Conservation (phyloP, 2,329 filamentous ascomycete species). For the Fusarium sp. region DNA sequence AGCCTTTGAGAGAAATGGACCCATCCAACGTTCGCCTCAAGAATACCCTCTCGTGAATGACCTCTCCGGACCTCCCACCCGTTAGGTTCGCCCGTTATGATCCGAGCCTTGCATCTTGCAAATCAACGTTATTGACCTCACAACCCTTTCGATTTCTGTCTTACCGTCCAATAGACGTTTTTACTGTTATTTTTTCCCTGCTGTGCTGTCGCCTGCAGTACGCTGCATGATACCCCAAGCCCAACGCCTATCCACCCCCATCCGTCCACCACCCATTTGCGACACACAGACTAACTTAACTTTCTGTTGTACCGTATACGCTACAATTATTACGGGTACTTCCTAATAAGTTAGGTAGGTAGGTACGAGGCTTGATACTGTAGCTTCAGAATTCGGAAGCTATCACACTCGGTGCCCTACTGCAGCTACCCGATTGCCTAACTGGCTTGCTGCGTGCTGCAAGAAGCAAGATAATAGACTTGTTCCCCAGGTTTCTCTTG, state of each 20-base stretch:
- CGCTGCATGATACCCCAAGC: constrained; percentile 43
- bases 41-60: constrained; percentile 45
- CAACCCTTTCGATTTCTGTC: constrained; percentile 30
- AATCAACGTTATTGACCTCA: constrained; percentile 41
- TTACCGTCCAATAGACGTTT: constrained; percentile 36
- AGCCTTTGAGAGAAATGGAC: constrained; percentile 14
- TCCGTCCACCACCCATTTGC: constrained; percentile 22
- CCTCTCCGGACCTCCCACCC: constrained; percentile 48
- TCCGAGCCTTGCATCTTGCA: constrained; percentile 48
- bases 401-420: constrained; percentile 45
- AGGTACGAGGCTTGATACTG: constrained; percentile 33
- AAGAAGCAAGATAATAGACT: constrained; percentile 51
- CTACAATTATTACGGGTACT: constrained; percentile 27
- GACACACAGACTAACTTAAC: constrained; percentile 11
- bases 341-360: constrained; percentile 20
- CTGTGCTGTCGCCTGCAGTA: constrained; percentile 42
- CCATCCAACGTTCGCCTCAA: constrained; percentile 36
- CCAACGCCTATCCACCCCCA: constrained; percentile 26
- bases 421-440: constrained; percentile 51
- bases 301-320: constrained; percentile 12
- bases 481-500: constrained; percentile 44
- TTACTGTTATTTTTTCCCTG: constrained; percentile 23
- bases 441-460: constrained; percentile 45
- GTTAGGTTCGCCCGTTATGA: constrained; percentile 46
- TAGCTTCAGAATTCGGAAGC: constrained; percentile 33